These are phyloP conservation scores for Pseudisothecium myosuroides DNA, from an alignment of 225 moss, liverwort and hornwort species.

Conservation along the genomic window DNA sequence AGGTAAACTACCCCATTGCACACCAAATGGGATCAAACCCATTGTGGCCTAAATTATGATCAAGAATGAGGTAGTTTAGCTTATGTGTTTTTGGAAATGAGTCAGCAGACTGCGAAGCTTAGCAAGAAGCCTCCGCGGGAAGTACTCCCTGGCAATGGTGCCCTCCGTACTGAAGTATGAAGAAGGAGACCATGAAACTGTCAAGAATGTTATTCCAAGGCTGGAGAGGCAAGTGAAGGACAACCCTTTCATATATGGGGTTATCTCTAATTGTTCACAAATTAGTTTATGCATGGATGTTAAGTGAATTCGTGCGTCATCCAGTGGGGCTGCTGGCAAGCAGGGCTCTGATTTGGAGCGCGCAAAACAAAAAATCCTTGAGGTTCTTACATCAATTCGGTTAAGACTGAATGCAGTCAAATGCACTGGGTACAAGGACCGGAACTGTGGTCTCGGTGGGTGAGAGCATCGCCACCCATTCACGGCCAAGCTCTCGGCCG, in stretches of 20 bases:
- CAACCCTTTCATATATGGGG: neutral
- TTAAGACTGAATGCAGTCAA: neutral
- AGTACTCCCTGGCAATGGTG: neutral
- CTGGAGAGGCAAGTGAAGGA: neutral
- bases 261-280: neutral
- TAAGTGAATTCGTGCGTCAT: no score
- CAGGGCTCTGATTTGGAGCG: neutral
- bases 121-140: neutral
- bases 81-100: neutral
- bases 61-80: no score
- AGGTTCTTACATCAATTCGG: fast-evolving
- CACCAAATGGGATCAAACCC: no score
- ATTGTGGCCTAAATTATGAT: no score
- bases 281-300: neutral
- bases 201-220: neutral
- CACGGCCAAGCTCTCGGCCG: no score
- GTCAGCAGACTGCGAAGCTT: neutral
- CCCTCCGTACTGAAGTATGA: neutral
- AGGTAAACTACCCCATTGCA: no score
- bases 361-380: fast-evolving
- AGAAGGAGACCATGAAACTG: neutral
- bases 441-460: neutral
- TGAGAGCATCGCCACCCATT: no score
- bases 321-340: neutral
- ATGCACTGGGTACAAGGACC: fast-evolving